Evolutionary conservation across 2,329 filamentous ascomycete species (phyloP).

Genomic region (Sporothrix dimorphospora): DNA sequence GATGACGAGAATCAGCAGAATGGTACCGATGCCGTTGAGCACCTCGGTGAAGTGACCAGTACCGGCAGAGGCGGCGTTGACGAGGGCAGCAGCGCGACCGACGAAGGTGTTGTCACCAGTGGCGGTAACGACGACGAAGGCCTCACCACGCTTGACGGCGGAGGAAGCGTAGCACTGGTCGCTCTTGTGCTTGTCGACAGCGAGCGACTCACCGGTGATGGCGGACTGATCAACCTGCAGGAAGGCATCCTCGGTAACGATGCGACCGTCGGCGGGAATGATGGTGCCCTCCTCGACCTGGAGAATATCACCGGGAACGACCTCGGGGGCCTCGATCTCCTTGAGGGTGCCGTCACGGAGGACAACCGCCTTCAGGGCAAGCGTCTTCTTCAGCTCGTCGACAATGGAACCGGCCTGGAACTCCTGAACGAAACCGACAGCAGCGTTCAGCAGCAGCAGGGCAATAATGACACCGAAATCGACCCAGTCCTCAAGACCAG

Average conservation of each 20-base stretch:
- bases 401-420: slow-evolving; percentile 89
- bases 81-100: slow-evolving; percentile 83
- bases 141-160: slow-evolving; percentile 87
- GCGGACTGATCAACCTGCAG: slow-evolving; percentile 90
- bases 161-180: slow-evolving; percentile 86
- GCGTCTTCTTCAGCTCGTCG: slow-evolving; percentile 79
- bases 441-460: slow-evolving; percentile 80
- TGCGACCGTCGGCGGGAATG: slow-evolving; percentile 83
- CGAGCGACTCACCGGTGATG: slow-evolving; percentile 89
- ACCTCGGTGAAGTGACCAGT: slow-evolving; percentile 90
- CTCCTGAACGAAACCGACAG: slow-evolving; percentile 86
- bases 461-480: slow-evolving; percentile 87
- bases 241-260: slow-evolving; percentile 82
- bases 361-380: slow-evolving; percentile 83
- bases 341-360: slow-evolving; percentile 77
- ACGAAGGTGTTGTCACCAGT: slow-evolving; percentile 92
- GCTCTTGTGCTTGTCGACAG: slow-evolving; percentile 82
- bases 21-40: slow-evolving; percentile 81
- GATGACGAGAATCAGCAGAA: slow-evolving; percentile 79
- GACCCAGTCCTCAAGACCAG: slow-evolving; percentile 85
- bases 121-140: slow-evolving; percentile 78
- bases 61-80: slow-evolving; percentile 73
- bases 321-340: slow-evolving; percentile 80
- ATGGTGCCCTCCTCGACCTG: slow-evolving; percentile 92
- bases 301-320: slow-evolving; percentile 88